Evolutionary conservation across 148 eudicot species (phyloP), one percentile per base, ranked within the genome.

Genomic region (Gaultheria prostrata): DNA sequence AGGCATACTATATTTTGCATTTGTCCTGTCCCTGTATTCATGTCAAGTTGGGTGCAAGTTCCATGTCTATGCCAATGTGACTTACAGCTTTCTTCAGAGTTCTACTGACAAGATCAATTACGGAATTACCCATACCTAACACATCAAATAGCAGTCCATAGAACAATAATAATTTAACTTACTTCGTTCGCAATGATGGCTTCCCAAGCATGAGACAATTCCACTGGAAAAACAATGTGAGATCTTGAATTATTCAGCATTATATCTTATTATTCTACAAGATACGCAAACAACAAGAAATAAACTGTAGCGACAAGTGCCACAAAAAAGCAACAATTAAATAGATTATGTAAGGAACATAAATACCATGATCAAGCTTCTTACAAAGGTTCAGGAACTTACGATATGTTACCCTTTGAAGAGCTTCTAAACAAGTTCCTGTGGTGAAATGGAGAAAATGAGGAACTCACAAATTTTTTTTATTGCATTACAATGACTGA

Each of bases 401-500:
- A 82, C 85, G 46, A 54, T 6, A 12, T 13, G 24, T 77, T 86
- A 32, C 59, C 65, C 1, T 48, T 70, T 17, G 63, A 82, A 77
- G 51, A 35, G 77, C 79, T 78, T 35, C 39, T 53, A 78, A 86
- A 86, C 79, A 86, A 86, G 82, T 86, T 86, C 80, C 87, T 86
- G 76, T 8, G 48, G 30, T n/a, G 20, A 70, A 35, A 35, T 8
- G 48, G 20, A 63, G 2, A 21, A 76, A 49, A 26, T 35, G 20
- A 8, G 67, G 17, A 32, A 17, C 50, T 77, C 71, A 77, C 9
- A 24, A 15, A 45, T 18, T 10, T 14, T 21, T 21, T 18, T n/a
- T 18, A 21, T 39, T 0, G 18, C 48, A 81, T 17, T 69, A 30
- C 7, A n/a, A 76, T 59, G 57, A 53, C 57, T 15, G 57, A 4